Percentiles rank a stretch among this genome's conserved stretches.
Conservation (phyloP, 139 green algal species). For the Picochlorum sp. region DNA sequence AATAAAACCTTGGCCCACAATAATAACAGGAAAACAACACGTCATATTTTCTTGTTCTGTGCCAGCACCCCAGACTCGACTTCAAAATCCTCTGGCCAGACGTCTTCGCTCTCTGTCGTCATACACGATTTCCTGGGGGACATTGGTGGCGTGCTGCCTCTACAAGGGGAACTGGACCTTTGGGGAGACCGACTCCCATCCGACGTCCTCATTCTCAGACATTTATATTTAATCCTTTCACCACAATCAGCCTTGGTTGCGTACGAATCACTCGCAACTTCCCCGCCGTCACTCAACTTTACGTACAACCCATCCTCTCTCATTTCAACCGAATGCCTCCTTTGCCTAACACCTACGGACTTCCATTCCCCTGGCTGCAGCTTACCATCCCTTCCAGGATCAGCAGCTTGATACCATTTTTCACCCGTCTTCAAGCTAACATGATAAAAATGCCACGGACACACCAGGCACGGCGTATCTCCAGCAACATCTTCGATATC, state of each 20-base stretch:
- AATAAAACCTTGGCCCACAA: too few species aligned
- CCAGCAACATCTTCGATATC: constrained; percentile 28
- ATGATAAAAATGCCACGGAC: constrained; percentile 32
- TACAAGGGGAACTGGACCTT: not conserved
- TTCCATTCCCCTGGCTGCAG: constrained; percentile 28
- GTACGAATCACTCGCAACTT: constrained; percentile 29
- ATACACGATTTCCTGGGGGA: not conserved
- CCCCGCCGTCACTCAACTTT: constrained; percentile 20
- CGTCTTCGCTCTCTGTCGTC: constrained; percentile 6
- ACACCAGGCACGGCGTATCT: constrained; percentile 15
- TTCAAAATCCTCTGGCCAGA: constrained; percentile 12
- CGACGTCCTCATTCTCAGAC: not conserved
- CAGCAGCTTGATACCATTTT: constrained; percentile 27
- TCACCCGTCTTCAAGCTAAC: constrained; percentile 13
- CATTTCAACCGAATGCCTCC: constrained; percentile 23
- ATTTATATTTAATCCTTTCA: not conserved
- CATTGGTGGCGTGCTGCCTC: not conserved
- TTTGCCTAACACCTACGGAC: constrained; percentile 26
- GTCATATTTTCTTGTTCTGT: too few species aligned
- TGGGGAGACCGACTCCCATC: not conserved
- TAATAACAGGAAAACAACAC: too few species aligned
- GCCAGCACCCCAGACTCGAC: too few species aligned
- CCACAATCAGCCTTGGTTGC: constrained; percentile 13
- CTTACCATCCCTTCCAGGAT: constrained; percentile 17
- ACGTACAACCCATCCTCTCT: constrained; percentile 19